Percentiles rank a stretch among this genome's conserved stretches.
Conservation (phyloP, 208 protist species). For the Leishmania mexicana region DNA sequence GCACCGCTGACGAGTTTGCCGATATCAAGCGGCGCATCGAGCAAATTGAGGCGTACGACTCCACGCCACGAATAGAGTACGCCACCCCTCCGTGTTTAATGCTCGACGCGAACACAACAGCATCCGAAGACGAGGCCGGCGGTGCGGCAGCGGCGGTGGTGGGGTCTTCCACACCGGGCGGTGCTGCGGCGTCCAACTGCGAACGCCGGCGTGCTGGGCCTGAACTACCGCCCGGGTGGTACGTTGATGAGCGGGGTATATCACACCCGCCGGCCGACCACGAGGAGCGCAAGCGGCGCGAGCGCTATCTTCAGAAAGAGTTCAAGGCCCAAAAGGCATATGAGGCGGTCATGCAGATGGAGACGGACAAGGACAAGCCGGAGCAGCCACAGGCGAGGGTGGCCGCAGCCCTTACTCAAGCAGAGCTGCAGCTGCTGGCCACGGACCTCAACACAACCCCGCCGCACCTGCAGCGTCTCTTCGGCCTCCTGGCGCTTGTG, state of each 20-base stretch:
- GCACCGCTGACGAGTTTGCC: slow-evolving; percentile 43
- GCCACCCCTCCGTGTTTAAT: slow-evolving; percentile 42
- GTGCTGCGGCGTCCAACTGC: background rate
- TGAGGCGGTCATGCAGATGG: slow-evolving; percentile 58
- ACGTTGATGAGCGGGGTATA: slow-evolving; percentile 61
- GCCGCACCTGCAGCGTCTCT: slow-evolving; percentile 47
- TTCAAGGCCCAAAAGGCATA: slow-evolving; percentile 77
- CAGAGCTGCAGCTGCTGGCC: slow-evolving; percentile 48
- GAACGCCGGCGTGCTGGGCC: slow-evolving; percentile 38
- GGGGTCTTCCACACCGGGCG: background rate
- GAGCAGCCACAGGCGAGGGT: slow-evolving; percentile 27
- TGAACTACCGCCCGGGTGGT: slow-evolving; percentile 70
- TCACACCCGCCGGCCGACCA: slow-evolving; percentile 51
- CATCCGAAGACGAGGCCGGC: slow-evolving; percentile 54
- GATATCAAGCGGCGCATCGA: slow-evolving; percentile 43
- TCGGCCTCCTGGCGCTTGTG: slow-evolving; percentile 52
- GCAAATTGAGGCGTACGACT: slow-evolving; percentile 27
- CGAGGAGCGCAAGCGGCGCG: slow-evolving; percentile 41
- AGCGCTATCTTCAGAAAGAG: slow-evolving; percentile 58
- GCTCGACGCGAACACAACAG: slow-evolving; percentile 73
- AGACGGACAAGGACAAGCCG: slow-evolving; percentile 27
- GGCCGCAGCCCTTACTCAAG: slow-evolving; percentile 42
- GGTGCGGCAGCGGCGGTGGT: background rate
- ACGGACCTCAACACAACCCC: slow-evolving; percentile 57
- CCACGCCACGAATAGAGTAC: slow-evolving; percentile 36